These are phyloP conservation scores for Suillus discolor DNA, from an alignment of 768 basidiomycete genomes.

Conservation along the genomic window DNA sequence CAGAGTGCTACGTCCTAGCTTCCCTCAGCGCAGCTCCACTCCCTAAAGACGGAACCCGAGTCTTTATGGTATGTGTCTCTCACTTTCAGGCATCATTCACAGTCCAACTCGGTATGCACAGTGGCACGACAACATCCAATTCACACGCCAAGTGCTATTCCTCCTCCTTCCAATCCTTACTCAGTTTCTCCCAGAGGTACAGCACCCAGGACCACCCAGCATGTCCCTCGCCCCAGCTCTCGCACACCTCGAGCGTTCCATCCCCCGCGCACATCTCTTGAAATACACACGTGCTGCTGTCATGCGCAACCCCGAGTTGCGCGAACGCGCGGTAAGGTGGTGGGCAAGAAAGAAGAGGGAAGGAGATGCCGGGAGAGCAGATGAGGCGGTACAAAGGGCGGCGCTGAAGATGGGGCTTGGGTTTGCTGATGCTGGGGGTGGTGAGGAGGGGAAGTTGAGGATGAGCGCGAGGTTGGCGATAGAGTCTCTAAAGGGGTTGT, in stretches of 20 bases:
- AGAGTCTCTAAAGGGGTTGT: slow-evolving; percentile 27
- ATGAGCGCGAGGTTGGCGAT: slow-evolving; percentile 27
- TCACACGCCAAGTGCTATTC: slow-evolving; percentile 59
- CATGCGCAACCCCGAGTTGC: slow-evolving; percentile 53
- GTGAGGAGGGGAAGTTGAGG: slow-evolving; percentile 28
- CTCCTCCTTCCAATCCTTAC: slow-evolving; percentile 55
- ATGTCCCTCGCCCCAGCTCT: slow-evolving; percentile 22
- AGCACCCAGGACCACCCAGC: slow-evolving; percentile 33
- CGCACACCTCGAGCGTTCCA: slow-evolving; percentile 36
- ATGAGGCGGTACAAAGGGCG: slow-evolving; percentile 46
- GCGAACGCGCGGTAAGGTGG: slow-evolving; percentile 50
- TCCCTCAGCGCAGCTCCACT: slow-evolving; percentile 51
- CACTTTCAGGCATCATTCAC: background rate
- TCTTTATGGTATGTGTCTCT: slow-evolving; percentile 41
- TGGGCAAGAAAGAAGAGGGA: slow-evolving; percentile 60
- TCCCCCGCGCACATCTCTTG: slow-evolving; percentile 54
- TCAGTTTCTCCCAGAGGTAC: slow-evolving; percentile 33
- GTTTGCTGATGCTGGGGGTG: slow-evolving; percentile 27
- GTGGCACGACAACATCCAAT: slow-evolving; percentile 68
- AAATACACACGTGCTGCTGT: slow-evolving; percentile 59
- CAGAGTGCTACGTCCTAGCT: slow-evolving; percentile 56
- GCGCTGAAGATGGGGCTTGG: slow-evolving; percentile 49
- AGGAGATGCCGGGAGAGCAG: slow-evolving; percentile 50
- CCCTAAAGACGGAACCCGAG: slow-evolving; percentile 35
- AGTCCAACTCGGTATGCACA: slow-evolving; percentile 23